Conservation (phyloP, 2,329 filamentous ascomycete species). For the Fusarium penzigii region DNA sequence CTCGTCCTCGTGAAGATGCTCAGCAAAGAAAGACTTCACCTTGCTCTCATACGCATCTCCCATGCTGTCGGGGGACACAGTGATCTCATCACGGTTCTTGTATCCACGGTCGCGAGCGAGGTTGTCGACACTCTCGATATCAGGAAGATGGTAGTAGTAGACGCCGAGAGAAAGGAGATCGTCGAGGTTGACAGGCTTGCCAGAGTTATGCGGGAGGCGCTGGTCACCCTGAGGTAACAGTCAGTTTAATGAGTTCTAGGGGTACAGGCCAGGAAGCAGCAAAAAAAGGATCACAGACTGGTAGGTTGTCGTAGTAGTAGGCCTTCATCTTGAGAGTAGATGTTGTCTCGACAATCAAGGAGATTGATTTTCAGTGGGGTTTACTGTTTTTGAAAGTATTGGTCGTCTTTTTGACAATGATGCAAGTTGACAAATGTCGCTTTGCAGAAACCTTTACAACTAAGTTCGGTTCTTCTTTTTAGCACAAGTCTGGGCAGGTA, state of each 20-base stretch:
- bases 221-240: constrained; percentile 74
- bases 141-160: constrained; percentile 69
- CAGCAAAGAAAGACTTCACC: constrained; percentile 89
- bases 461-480: background rate
- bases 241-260: constrained; percentile 2
- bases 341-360: background rate
- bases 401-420: background rate
- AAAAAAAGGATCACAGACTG: constrained; percentile 41
- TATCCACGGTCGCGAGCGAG: constrained; percentile 78
- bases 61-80: constrained; percentile 82
- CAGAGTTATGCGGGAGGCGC: constrained; percentile 85
- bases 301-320: constrained; percentile 58
- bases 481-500: constrained; percentile 5
- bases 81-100: constrained; percentile 93
- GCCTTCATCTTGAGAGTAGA: constrained; percentile 50
- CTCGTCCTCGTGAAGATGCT: constrained; percentile 97
- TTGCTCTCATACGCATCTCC: constrained; percentile 88
- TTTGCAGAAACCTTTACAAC: background rate
- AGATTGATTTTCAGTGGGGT: background rate
- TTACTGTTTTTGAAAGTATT: background rate
- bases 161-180: constrained; percentile 78
- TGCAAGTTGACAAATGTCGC: background rate
- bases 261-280: background rate
- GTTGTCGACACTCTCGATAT: constrained; percentile 67
- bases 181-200: constrained; percentile 62